Percentiles rank a stretch among this genome's conserved stretches.
Conservation (phyloP, 2,329 filamentous ascomycete genomes). For the Colletotrichum scovillei region DNA sequence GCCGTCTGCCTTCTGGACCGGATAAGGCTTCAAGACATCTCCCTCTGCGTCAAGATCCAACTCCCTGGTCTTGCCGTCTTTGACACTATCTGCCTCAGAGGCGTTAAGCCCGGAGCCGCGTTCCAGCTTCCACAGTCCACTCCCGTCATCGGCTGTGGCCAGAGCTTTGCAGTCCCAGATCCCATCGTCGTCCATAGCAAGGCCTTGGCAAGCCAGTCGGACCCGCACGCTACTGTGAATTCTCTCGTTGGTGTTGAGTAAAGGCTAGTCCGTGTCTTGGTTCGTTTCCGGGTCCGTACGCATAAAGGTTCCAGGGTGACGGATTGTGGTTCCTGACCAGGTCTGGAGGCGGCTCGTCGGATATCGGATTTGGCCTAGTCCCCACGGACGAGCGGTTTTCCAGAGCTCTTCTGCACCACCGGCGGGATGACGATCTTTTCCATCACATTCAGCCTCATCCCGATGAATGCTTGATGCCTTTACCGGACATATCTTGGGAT, state of each 20-base stretch:
- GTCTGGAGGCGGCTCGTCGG: conserved; percentile 53
- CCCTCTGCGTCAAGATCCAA: conserved; percentile 39
- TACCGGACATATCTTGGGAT: conserved; percentile 7
- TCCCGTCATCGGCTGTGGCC: conserved; percentile 14
- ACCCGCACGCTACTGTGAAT: conserved; percentile 65
- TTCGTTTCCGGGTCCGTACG: conserved; percentile 54
- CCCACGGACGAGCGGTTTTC: conserved; percentile 59
- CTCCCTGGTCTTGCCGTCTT: conserved; percentile 46
- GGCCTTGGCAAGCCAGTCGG: conserved; percentile 60
- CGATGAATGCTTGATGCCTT: conserved; percentile 36
- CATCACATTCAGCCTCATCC: conserved; percentile 52
- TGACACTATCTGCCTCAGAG: conserved; percentile 46
- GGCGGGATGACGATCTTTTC: conserved; percentile 40
- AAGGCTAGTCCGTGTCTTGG: conserved; percentile 49
- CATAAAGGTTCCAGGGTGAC: conserved; percentile 61
- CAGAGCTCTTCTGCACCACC: conserved; percentile 35
- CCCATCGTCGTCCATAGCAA: conserved; percentile 59
- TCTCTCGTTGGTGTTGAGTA: conserved; percentile 64
- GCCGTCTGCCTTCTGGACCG: conserved; percentile 41
- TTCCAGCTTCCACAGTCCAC: conserved; percentile 56
- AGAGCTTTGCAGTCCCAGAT: conserved; percentile 60
- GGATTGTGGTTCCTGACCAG: conserved; percentile 53
- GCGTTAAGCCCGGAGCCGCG: conserved; percentile 41
- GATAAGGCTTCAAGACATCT: conserved; percentile 19
- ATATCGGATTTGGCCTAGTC: conserved; percentile 56